Base-by-base conservation (phyloP, 495 filamentous ascomycete species). In the Podospora anserina region DNA sequence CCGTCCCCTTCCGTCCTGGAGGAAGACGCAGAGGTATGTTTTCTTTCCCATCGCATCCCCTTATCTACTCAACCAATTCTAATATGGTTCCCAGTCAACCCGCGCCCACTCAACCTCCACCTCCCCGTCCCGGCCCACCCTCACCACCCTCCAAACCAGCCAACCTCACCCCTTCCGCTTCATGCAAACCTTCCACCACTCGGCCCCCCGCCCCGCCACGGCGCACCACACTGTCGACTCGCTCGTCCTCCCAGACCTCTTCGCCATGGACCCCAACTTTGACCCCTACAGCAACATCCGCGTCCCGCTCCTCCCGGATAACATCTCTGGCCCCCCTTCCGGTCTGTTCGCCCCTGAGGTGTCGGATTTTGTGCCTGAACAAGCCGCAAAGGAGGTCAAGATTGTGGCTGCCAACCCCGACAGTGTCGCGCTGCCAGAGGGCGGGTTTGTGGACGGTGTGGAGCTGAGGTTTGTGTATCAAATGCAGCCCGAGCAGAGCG, bases 141-240 rank as follows among this genome's bases (percentile, higher is more conserved):
- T 74, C 63, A 71, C 54, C 73, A 72, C 26, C 20, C 9, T 39
- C 71, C 64, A 32, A 66, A 61, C 27, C 39, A 16, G 9, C 58
- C 58, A 76, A 74, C 68, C 77, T 68, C 4, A 53, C 28, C 55
- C 56, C 44, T 67, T 81, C 70, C 82, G 79, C 66, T 71, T 84
- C 66, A 84, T 84, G 82, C 82, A 84, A 70, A 82, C 79, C 72
- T 84, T 84, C 73, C 77, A 72, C 69, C 79, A 79, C 55, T 80
- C 77, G n/a, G 75, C 80, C 7, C 73, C 81, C 4, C 68, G 67
- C 27, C 71, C 76, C 30, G 58, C 66, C 15, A 62, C 70, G 20
- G 65, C 72, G 66, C 59, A 72, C 65, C 67, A 58, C 59, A 75
- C 75, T 54, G 76, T 84, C 66, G 82, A 84, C 76, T 72, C 70